phyloP scores from a whole-genome alignment of 805 yeast genomes.

The Clavispora asparagi region DNA sequence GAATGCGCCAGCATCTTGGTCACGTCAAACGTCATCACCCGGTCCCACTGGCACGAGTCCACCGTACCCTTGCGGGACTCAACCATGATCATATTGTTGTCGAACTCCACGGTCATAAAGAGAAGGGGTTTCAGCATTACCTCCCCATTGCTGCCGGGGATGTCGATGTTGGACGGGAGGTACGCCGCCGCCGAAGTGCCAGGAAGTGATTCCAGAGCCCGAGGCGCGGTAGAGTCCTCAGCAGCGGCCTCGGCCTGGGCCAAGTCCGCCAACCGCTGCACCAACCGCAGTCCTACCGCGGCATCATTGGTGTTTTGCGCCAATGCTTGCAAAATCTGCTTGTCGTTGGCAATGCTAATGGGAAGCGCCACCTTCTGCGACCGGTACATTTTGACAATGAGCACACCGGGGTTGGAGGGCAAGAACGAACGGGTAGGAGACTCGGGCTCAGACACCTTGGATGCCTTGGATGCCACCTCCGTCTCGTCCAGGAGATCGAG shows the following conservation, averaged over 20 bases:
- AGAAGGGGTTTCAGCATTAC: slow-evolving; percentile 61
- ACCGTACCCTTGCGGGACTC: slow-evolving; percentile 85
- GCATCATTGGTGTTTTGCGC: slow-evolving; percentile 47
- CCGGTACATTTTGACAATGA: slow-evolving; percentile 72
- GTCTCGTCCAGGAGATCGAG: slow-evolving; percentile 5
- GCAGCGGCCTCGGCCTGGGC: slow-evolving; percentile 5
- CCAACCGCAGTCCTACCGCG: slow-evolving; percentile 5
- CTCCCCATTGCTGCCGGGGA: slow-evolving; percentile 43
- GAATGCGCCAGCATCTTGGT: slow-evolving; percentile 32
- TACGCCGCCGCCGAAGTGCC: slow-evolving; percentile 29
- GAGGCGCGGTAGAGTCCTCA: slow-evolving; percentile 5
- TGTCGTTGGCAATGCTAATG: slow-evolving; percentile 59
- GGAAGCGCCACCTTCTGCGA: slow-evolving; percentile 69
- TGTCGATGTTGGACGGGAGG: slow-evolving; percentile 48
- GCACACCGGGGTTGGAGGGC: slow-evolving; percentile 53
- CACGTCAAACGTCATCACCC: slow-evolving; percentile 88
- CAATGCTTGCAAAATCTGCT: slow-evolving; percentile 57
- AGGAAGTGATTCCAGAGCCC: slow-evolving; percentile 21
- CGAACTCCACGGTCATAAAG: slow-evolving; percentile 87
- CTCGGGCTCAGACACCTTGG: slow-evolving; percentile 5
- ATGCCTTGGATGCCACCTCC: background rate
- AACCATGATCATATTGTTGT: slow-evolving; percentile 84
- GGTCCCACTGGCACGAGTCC: slow-evolving; percentile 76
- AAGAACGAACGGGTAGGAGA: slow-evolving; percentile 8
- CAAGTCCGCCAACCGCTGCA: slow-evolving; percentile 9